These are phyloP conservation scores for Jimgerdemannia flammicorona DNA, from an alignment of 192 early-diverging fungal genomes.

Conservation along the genomic window DNA sequence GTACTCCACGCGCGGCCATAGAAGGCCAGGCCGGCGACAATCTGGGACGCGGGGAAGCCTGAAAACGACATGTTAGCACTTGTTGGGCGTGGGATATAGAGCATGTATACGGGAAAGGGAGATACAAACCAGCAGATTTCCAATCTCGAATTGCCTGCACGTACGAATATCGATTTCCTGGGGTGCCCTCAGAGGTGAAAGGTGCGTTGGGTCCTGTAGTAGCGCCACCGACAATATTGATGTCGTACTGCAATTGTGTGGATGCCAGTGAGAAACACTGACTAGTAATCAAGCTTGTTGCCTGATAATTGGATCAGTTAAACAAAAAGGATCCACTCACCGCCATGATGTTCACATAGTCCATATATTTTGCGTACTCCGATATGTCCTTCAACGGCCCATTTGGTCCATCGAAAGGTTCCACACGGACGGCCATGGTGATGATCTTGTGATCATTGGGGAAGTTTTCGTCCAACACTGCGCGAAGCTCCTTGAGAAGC, in stretches of 20 bases:
- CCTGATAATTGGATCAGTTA: too few relatives aligned
- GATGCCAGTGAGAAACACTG: too few relatives aligned
- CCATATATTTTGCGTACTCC: slow-evolving; percentile 46
- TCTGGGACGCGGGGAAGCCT: slow-evolving; percentile 7
- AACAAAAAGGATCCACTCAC: too few relatives aligned
- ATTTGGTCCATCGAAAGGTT: slow-evolving; percentile 10
- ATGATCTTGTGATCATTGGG: slow-evolving; percentile 10
- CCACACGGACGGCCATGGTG: slow-evolving; percentile 4
- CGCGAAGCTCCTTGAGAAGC: slow-evolving; percentile 11
- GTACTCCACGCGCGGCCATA: slow-evolving; percentile 2
- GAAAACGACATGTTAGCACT: not conserved
- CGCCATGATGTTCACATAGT: slow-evolving; percentile 63
- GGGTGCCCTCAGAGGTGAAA: slow-evolving; percentile 1
- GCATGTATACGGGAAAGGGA: too few relatives aligned
- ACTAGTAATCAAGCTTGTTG: too few relatives aligned
- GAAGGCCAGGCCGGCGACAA: slow-evolving; percentile 13
- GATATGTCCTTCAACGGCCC: slow-evolving; percentile 45
- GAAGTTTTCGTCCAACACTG: slow-evolving; percentile 8
- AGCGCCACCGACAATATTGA: slow-evolving; percentile 6
- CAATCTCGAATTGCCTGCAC: not conserved
- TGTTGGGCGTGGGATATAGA: too few relatives aligned
- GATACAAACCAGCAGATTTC: not conserved
- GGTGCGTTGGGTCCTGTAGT: slow-evolving; percentile 8
- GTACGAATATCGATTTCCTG: slow-evolving; percentile 5
- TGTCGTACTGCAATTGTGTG: not conserved